Evolutionary conservation across 495 filamentous ascomycete genomes (phyloP).

Genomic region (Penicillium macrosclerotiorum): DNA sequence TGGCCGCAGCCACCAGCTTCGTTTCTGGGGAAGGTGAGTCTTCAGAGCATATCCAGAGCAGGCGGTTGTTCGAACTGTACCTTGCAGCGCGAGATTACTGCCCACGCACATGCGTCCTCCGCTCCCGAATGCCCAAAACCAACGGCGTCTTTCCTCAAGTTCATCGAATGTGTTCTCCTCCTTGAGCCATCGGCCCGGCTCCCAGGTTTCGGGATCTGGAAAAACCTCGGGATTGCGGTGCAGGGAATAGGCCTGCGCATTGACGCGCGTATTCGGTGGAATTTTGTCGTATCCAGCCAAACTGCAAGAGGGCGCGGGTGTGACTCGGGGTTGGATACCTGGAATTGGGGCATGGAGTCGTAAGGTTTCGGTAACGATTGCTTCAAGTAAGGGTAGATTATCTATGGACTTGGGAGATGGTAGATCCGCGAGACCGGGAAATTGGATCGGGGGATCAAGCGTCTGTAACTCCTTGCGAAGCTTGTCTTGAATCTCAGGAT

Average conservation of each 20-base stretch:
- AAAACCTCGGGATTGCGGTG: constrained; percentile 65
- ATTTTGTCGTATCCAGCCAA: constrained; percentile 55
- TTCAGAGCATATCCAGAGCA: too few species aligned
- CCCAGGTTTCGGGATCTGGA: constrained; percentile 59
- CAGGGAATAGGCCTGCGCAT: constrained; percentile 67
- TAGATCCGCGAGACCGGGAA: constrained; percentile 26
- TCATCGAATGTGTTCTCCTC: constrained; percentile 28
- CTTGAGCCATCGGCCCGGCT: constrained; percentile 61
- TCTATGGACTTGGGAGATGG: constrained; percentile 67
- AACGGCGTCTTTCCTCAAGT: constrained; percentile 57
- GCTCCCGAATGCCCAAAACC: constrained; percentile 85
- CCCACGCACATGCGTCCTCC: constrained; percentile 85
- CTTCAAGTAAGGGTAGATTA: constrained; percentile 68
- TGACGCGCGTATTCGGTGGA: constrained; percentile 65
- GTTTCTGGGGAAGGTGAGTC: constrained; percentile 42
- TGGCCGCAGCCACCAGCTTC: constrained; percentile 49
- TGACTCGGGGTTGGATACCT: constrained; percentile 72
- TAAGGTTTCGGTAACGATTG: constrained; percentile 72
- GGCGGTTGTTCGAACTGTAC: constrained; percentile 49
- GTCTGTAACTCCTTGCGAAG: constrained; percentile 62
- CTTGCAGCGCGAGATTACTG: constrained; percentile 75
- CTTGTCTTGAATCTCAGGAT: constrained; percentile 51
- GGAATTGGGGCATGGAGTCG: constrained; percentile 73
- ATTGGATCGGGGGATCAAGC: constrained; percentile 37
- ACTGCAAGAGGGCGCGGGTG: constrained; percentile 50